Evolutionary conservation across 2,329 filamentous ascomycete genomes (phyloP), one percentile per base, ranked within the genome.

Genomic region (Colletotrichum tabaci): DNA sequence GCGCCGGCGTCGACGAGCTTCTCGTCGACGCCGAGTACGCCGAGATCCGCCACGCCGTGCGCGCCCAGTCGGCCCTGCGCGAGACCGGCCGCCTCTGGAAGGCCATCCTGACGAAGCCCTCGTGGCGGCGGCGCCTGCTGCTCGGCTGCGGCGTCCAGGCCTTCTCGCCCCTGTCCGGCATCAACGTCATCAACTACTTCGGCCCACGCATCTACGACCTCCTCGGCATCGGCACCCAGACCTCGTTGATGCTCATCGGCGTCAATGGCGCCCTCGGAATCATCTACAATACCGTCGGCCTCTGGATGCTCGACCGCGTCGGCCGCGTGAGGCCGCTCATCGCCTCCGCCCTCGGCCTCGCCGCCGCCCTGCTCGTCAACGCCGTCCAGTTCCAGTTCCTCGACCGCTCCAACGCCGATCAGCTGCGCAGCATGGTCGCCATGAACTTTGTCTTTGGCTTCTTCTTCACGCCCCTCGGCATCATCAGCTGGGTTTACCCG

Each of bases 221-320:
- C 4, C 79, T 87, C 0, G 84, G 84, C 8, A 83, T 87, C 52
- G 76, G 78, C 2, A 84, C 80, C 0, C 81, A 81, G 9, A 84
- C 80, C 1, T 84, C 85, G 0, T 81, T 88, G 4, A 83, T 87
- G 79, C 86, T 88, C 58, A 84, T 87, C 71, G 86, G 86, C 4
- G 83, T 88, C 73, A 86, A 82, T 74, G 86, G 86, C 30, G 84
- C 85, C 1, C 79, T 88, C 9, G 84, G 85, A 0, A 84, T 84
- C 40, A 76, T 86, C 26, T 87, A 84, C 81, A 85, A 85, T 71
- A 85, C 83, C 1, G 74, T 86, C 7, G 84, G 85, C 61, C 82
- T 87, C 69, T 76, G 78, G 44, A 76, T 85, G 52, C 76, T 87
- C 55, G 86, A 88, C 74, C 82, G 78, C 18, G 77, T 87, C 53